Base-by-base conservation (phyloP, 768 basidiomycete genomes). In the Amanita muscaria region DNA sequence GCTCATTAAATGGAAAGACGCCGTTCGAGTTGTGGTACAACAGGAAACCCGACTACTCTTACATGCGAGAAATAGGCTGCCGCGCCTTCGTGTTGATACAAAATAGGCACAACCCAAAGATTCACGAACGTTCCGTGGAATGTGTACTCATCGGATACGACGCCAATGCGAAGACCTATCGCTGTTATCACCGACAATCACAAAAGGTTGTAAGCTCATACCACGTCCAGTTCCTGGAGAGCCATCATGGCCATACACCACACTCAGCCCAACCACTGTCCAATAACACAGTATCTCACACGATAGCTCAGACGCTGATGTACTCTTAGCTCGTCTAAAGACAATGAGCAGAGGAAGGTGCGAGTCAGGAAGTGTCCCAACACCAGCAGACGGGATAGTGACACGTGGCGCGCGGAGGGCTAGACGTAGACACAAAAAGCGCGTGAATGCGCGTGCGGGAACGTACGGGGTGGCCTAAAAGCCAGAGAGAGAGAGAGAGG, bases 71-170 rank as follows among this genome's bases (percentile, higher is more conserved):
- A 37, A 60, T 64, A 21, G 60, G 64, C 0, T 62, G 59, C 30
- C 48, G 50, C 0, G 52, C 55, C 0, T 65, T 59, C 32, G 56
- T 59, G 0, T 52, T 61, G 0, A 55, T 57, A 2, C 57, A 51
- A 8, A 34, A 39, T n/a, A 49, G 44, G 15, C 42, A 56, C 5
- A 60, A 63, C 25, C 61, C 57, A 0, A 63, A 64, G 34, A 44
- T 62, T 15, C 51, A 38, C 24, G 50, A 49, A 9, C 40, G 48
- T 2, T 53, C 51, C 1, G 24, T 57, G 23, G 61, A 66, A 52
- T 69, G 69, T 43, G 44, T 64, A 1, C 64, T 68, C 29, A 57
- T 70, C 41, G 64, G 69, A 1, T 72, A 69, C 43, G 52, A 56
- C 1, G 23, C 44, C 1, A 55, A 57, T 11, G 56, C 63, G 1